These are phyloP conservation scores for Stentor roeselii DNA, from an alignment of 73 alveolate genomes.

Conservation along the genomic window DNA sequence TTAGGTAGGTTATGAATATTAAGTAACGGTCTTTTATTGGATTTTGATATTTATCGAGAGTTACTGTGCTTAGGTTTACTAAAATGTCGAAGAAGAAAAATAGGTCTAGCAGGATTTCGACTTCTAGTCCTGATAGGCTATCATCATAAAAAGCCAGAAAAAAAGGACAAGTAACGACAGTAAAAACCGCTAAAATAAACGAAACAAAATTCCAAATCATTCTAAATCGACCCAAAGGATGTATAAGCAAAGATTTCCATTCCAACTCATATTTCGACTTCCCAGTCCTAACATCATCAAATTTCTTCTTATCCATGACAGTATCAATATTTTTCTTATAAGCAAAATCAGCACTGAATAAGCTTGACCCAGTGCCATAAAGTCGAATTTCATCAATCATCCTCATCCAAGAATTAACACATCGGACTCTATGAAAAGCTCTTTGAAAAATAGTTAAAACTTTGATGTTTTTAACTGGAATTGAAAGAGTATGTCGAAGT, in stretches of 20 bases:
- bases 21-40: not conserved
- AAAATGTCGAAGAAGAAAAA: conserved; percentile 43
- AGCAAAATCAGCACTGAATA: conserved; percentile 28
- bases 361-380: conserved; percentile 44
- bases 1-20: not conserved
- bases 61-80: conserved; percentile 43
- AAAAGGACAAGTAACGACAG: conserved; percentile 55
- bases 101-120: conserved; percentile 43
- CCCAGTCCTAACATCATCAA: not conserved
- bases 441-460: not conserved
- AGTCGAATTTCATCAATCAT: conserved; percentile 32
- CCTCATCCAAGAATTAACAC: not conserved
- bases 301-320: conserved; percentile 7
- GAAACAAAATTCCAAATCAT: conserved; percentile 40
- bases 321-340: not conserved
- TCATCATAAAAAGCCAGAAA: conserved; percentile 42
- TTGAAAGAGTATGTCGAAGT: not conserved
- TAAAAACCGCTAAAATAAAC: conserved; percentile 39
- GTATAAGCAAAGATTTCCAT: not conserved
- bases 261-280: too few species aligned
- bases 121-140: conserved; percentile 15
- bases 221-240: not conserved
- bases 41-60: conserved; percentile 33
- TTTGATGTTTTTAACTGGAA: not conserved
- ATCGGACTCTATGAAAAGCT: not conserved